phyloP scores from a whole-genome alignment of 768 basidiomycete species.

The Boletus reticulatus region DNA sequence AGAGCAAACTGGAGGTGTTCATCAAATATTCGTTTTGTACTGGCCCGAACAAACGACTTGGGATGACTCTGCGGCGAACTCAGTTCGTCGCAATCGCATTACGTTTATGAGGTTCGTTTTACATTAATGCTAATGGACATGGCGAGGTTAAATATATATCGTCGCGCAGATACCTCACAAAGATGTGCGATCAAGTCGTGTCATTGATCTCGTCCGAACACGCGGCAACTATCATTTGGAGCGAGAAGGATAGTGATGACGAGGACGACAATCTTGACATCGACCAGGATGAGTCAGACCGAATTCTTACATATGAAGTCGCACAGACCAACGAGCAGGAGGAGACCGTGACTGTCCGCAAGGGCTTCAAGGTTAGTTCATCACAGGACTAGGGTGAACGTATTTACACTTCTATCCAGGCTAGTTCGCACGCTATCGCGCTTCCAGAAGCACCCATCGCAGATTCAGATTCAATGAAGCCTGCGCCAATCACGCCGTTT shows the following conservation, averaged over 20 bases:
- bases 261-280: conserved; percentile 5
- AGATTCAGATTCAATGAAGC: conserved; percentile 2
- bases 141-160: background rate
- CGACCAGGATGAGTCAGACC: conserved; percentile 42
- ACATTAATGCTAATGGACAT: background rate
- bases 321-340: conserved; percentile 54
- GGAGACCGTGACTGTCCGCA: conserved; percentile 42
- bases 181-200: conserved; percentile 54
- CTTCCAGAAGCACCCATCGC: conserved; percentile 8
- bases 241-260: conserved; percentile 33
- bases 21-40: conserved; percentile 48
- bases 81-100: conserved; percentile 50
- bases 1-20: background rate
- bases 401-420: background rate
- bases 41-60: conserved; percentile 65
- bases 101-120: conserved; percentile 57
- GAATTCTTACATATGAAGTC: conserved; percentile 54
- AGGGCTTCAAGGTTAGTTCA: conserved; percentile 46
- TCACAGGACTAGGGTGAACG: background rate
- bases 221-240: conserved; percentile 44
- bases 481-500: conserved; percentile 17
- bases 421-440: conserved; percentile 10
- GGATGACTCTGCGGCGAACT: conserved; percentile 45
- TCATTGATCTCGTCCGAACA: conserved; percentile 51
- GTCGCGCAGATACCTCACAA: conserved; percentile 51